Base-by-base conservation (phyloP, 2,329 filamentous ascomycete genomes). In the Monosporascus sp. region DNA sequence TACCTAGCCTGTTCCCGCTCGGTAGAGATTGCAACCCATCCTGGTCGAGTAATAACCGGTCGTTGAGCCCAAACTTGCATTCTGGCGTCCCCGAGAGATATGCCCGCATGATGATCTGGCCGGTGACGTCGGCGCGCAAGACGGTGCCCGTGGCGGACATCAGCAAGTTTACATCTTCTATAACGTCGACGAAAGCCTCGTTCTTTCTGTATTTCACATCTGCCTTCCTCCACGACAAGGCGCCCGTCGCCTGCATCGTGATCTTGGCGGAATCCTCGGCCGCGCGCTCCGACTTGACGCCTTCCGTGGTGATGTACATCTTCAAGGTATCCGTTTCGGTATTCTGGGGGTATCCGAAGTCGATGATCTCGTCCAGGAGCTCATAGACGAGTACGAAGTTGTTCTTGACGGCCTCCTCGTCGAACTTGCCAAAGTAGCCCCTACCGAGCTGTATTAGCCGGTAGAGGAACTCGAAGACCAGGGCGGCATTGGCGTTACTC, bases 281-380 rank as follows among this genome's bases (percentile, higher is more conserved):
- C 61, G 82, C 86, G 61, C 85, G 78, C 70, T 91, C 91, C 35
- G 91, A 95, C 73, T 97, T 97, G 74, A 99, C 93, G 54, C 94
- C 94, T 76, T 99, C 94, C 37, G 94, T 99, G 44, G 95, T 99
- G 67, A 99, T 99, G 79, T 99, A 99, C 93, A 97, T 97, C 75
- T 99, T 99, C 64, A 99, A 79, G 17, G 94, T 97, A 71, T 99
- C 94, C 51, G 93, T 96, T 75, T 99, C 94, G 58, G 94, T 99
- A 72, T 97, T 97, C 72, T 99, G 94, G 36, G 94, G 94, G 70
- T 99, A 99, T 58, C 94, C 94, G 73, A 99, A 99, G 74, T 99
- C 94, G 70, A 99, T 85, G 67, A 99, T 97, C 76, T 99, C 90
- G 72, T 99, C 94, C 52, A 99, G 77, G 53, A 99, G 81, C 79